phyloP scores from a whole-genome alignment of 305 asterid species.

The Solanum hybrid region DNA sequence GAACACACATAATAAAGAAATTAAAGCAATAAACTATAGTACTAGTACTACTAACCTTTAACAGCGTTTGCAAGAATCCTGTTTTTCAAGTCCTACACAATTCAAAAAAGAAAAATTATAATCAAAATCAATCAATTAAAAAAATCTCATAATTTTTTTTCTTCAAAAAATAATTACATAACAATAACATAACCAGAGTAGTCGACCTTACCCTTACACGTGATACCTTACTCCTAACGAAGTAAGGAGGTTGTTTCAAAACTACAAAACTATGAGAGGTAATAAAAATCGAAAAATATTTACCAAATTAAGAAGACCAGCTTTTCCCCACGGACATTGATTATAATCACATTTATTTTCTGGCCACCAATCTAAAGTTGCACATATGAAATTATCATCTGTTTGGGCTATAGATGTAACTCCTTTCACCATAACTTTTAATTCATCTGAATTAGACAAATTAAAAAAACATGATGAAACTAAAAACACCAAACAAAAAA shows the following conservation, averaged over 20 bases:
- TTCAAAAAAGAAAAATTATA: too few relatives aligned
- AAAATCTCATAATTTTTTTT: neutral
- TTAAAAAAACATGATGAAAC: conserved; percentile 8
- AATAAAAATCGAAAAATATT: neutral
- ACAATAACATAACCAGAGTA: neutral
- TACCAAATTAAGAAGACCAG: conserved; percentile 64
- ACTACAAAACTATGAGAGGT: neutral
- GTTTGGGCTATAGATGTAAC: conserved; percentile 41
- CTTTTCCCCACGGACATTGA: conserved; percentile 64
- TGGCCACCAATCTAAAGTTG: conserved; percentile 91
- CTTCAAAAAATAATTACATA: neutral
- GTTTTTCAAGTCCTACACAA: conserved; percentile 55
- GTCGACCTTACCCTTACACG: neutral
- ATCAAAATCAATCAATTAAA: neutral
- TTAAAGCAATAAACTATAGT: neutral
- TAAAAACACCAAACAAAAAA: conserved; percentile 3
- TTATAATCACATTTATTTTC: conserved; percentile 47
- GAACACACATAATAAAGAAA: neutral
- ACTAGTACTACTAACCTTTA: conserved; percentile 41
- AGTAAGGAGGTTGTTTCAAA: neutral
- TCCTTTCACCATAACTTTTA: conserved; percentile 32
- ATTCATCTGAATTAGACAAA: conserved; percentile 28
- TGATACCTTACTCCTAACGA: neutral
- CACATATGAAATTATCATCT: conserved; percentile 64
- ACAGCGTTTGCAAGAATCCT: conserved; percentile 61